Evolutionary conservation across 768 basidiomycete genomes (phyloP), one percentile per base, ranked within the genome.

Genomic region (Boletellus ananas): DNA sequence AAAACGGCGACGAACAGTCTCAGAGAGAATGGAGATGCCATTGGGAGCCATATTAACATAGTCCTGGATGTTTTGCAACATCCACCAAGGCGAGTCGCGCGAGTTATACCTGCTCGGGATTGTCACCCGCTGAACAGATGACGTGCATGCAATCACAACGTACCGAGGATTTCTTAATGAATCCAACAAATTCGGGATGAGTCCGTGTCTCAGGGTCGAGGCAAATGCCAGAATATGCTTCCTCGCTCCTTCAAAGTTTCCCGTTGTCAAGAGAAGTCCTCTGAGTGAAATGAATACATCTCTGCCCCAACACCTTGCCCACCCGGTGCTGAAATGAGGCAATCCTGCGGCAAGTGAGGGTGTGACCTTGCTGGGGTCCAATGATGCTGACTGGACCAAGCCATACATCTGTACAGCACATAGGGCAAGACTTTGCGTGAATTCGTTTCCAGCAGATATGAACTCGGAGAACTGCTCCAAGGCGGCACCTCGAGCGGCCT

Each of bases 61-160:
- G 66, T 98, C 94, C 62, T 98, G 96, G 47, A 99, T 96, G 63
- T 89, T 96, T 66, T 99, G 95, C 51, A 97, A 67, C 90, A 98
- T 95, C 92, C 94, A 98, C 95, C 94, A 98, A 4, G 96, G 95
- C 7, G 92, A 93, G 65, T 99, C 96, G 45, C 96, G 85, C 5
- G 92, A 98, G 68, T 98, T 98, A 69, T 93, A 94, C 54, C 89
- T 89, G 52, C 9, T 36, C 17, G 7, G 6, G 6, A 21, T 54
- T 13, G 43, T 18, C 25, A 21, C 14, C 25, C 40, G 33, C 29
- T 37, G 18, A 18, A 20, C 33, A 11, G 7, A 33, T 14, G 27
- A 23, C 14, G 41, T 43, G 18, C 4, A 16, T 20, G 16, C 3
- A 42, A 29, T 7, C 21, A 27, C 6, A 10, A 64, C 75, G 45